phyloP scores from a whole-genome alignment of 805 yeast genomes.

The Candida ovalis region DNA sequence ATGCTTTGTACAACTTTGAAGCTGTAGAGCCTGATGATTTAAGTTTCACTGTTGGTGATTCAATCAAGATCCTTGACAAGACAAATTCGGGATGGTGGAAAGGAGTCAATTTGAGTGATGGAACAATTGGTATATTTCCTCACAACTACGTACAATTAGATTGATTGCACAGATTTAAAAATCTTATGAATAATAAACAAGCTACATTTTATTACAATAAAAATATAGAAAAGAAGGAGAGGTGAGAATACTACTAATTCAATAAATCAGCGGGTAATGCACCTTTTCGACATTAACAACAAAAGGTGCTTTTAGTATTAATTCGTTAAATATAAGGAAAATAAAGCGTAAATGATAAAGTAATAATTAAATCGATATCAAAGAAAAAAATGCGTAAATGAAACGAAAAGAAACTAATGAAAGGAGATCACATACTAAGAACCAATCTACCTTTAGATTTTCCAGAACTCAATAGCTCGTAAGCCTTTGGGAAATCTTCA shows the following conservation, averaged over 20 bases:
- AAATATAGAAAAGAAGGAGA: no score
- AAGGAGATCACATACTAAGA: constrained; percentile 2
- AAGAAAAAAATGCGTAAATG: not conserved
- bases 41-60: constrained; percentile 39
- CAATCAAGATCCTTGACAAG: constrained; percentile 36
- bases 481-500: constrained; percentile 34
- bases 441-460: constrained; percentile 41
- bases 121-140: constrained; percentile 43
- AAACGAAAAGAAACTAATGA: not conserved
- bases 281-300: no score
- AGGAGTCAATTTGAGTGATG: constrained; percentile 36
- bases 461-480: constrained; percentile 35
- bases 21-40: constrained; percentile 41
- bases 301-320: no score
- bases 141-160: constrained; percentile 38
- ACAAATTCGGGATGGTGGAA: constrained; percentile 47
- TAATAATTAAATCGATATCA: not conserved
- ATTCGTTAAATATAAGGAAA: no score
- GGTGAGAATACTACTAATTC: no score
- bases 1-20: constrained; percentile 38
- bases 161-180: no score
- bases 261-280: no score
- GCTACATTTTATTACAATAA: no score
- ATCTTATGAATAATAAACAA: not conserved
- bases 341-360: no score